Evolutionary conservation across 2,329 filamentous ascomycete species (phyloP).

Genomic region (Colletotrichum sp.): DNA sequence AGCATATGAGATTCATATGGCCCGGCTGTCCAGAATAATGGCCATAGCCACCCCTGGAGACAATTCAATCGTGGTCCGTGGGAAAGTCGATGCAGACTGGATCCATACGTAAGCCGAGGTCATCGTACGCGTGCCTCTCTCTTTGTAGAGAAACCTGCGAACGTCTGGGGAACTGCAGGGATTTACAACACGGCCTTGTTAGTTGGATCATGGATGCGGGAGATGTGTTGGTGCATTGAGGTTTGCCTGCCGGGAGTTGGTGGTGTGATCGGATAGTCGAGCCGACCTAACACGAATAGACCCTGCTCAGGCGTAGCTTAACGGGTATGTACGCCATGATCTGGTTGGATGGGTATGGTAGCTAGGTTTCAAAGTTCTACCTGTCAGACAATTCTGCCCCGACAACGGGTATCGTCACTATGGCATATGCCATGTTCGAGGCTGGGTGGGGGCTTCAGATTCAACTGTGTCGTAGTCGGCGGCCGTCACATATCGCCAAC

Average conservation of each 20-base stretch:
- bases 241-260: neutral
- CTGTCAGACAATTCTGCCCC: neutral
- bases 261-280: conserved; percentile 10
- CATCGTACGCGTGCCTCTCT: neutral
- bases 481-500: neutral
- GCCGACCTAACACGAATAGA: neutral
- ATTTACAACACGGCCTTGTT: neutral
- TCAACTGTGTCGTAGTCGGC: neutral
- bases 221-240: neutral
- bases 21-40: neutral
- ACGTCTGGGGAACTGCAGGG: neutral
- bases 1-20: neutral
- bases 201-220: neutral
- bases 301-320: neutral
- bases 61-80: neutral
- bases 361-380: neutral
- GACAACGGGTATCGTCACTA: neutral
- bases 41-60: neutral
- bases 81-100: too few species aligned
- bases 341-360: neutral
- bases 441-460: neutral
- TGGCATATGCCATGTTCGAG: neutral
- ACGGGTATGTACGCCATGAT: neutral
- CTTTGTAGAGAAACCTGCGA: neutral
- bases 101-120: neutral